Base-by-base conservation (phyloP, 2,329 filamentous ascomycete genomes). In the Niveomyces coronatus region DNA sequence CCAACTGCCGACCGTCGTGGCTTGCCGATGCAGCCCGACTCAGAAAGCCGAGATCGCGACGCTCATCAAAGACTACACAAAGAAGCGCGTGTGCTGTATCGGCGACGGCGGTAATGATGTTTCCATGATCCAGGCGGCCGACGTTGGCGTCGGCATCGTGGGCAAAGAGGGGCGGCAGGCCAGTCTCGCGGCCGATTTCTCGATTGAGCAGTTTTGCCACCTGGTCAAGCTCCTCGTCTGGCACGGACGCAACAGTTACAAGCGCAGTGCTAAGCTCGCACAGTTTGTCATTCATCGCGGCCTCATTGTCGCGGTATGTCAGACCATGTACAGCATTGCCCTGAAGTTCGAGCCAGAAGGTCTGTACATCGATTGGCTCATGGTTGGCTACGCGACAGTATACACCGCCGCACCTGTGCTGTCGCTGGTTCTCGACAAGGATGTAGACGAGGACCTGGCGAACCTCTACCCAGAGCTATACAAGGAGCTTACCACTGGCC, bases 201-300 rank as follows among this genome's bases (percentile, higher is more conserved):
- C 83, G 42, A 94, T 98, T 49, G 85, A 87, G 43, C 88, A 95
- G 52, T 98, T 98, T 61, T 84, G 80, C 53, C 87, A 98, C 56
- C 66, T 98, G 15, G 94, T 89, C 35, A 98, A 96, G 60, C 73
- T 98, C 2, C 74, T 98, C n/a, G 87, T 98, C 26, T 98, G 93
- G 91, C 93, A 98, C 56, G 91, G 91, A 1, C 79, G 93, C 22
- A 98, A 98, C 63, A 89, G 82, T 50, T 98, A 98, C 69, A 96
- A 96, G 62, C 78, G 93, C 31, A 86, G 79, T 42, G 91, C 91
- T 19, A 98, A 98, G 63, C 74, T 98, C 17, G 87, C 85, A 1
- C 93, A 96, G 58, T 98, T 98, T 60, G 89, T 98, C 51, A 98
- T 98, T 51, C 93, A 98, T 56, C 83, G 91, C 52, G 91, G 91